These are phyloP conservation scores for Trichophyton benhamiae DNA, from an alignment of 2,329 filamentous ascomycete genomes.

Conservation along the genomic window DNA sequence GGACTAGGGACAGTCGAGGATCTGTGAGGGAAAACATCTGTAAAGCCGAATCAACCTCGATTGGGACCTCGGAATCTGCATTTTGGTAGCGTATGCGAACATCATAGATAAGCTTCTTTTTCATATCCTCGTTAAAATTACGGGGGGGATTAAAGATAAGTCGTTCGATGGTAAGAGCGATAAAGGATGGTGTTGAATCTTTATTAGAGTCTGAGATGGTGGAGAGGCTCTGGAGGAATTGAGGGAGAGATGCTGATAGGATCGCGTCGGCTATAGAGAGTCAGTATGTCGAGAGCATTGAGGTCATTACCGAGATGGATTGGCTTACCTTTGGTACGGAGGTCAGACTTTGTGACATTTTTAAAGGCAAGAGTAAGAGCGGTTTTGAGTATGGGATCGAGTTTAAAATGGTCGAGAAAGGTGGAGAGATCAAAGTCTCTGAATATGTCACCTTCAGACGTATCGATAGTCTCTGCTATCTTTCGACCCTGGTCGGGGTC, in stretches of 20 bases:
- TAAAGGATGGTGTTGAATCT: constrained; percentile 55
- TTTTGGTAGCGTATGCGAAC: constrained; percentile 56
- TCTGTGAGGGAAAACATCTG: constrained; percentile 36
- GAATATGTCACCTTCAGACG: constrained; percentile 81
- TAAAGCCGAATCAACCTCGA: constrained; percentile 31
- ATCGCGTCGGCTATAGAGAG: constrained; percentile 65
- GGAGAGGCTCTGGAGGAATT: constrained; percentile 66
- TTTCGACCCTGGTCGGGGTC: constrained; percentile 74
- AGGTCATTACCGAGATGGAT: background rate
- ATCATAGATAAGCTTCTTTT: constrained; percentile 52
- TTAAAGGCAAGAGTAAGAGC: constrained; percentile 83
- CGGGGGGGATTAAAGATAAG: constrained; percentile 78
- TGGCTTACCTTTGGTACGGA: constrained; percentile 70
- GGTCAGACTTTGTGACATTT: constrained; percentile 61
- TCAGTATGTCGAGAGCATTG: background rate
- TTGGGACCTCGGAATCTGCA: constrained; percentile 32
- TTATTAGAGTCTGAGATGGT: constrained; percentile 51
- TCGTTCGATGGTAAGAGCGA: constrained; percentile 71
- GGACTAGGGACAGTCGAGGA: constrained; percentile 39
- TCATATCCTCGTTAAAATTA: constrained; percentile 67
- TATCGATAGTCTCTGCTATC: constrained; percentile 88
- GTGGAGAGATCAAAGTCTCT: constrained; percentile 91
- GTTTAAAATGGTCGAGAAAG: constrained; percentile 91
- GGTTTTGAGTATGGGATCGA: constrained; percentile 78
- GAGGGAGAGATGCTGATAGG: constrained; percentile 62